Evolutionary conservation across 2,329 filamentous ascomycete species (phyloP).

Genomic region (Aspergillus aculeatus): DNA sequence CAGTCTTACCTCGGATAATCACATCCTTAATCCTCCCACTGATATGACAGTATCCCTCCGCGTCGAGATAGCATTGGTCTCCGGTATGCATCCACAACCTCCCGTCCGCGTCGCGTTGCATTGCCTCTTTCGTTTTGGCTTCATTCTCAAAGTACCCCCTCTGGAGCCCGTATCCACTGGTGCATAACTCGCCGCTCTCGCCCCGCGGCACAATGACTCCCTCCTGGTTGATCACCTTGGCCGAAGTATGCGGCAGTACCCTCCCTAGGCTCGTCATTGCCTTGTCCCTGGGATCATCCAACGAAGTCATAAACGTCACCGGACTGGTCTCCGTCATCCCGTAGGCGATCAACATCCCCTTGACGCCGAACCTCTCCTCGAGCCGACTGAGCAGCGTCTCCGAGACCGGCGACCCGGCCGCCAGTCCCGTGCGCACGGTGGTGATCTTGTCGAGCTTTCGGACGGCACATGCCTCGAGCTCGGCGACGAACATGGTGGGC

Average conservation of each 20-base stretch:
- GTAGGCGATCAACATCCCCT: neutral
- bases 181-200: constrained; percentile 66
- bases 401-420: constrained; percentile 1
- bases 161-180: constrained; percentile 67
- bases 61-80: constrained; percentile 49
- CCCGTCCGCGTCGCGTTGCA: constrained; percentile 58
- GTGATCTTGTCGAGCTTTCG: neutral
- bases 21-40: constrained; percentile 74
- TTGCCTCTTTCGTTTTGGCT: constrained; percentile 59
- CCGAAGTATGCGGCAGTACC: constrained; percentile 67
- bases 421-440: constrained; percentile 5
- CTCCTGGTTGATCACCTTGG: constrained; percentile 69
- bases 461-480: constrained; percentile 28
- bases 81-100: constrained; percentile 62
- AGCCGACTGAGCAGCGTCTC: constrained; percentile 3
- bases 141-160: constrained; percentile 40
- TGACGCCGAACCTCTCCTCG: neutral
- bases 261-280: neutral
- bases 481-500: constrained; percentile 71
- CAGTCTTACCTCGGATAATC: constrained; percentile 59
- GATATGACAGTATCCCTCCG: constrained; percentile 63
- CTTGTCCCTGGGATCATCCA: neutral
- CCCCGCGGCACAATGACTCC: constrained; percentile 64
- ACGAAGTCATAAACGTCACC: neutral
- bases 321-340: constrained; percentile 13